phyloP scores from a whole-genome alignment of 495 filamentous ascomycete genomes.

The Cercophora scortea region DNA sequence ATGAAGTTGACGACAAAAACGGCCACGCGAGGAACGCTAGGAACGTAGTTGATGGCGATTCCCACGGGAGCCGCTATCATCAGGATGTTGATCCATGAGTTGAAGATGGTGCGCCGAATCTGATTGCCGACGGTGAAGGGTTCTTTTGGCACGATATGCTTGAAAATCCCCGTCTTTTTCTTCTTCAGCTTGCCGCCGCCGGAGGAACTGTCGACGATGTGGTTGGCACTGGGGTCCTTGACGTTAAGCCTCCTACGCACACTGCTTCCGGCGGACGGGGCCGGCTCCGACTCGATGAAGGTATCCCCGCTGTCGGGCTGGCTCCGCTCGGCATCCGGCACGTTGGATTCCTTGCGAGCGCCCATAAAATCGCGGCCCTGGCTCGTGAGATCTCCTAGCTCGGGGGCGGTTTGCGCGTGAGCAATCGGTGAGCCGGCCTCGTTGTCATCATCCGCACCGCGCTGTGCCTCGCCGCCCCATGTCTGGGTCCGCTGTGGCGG shows the following conservation, averaged over 20 bases:
- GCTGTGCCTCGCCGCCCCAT: conserved; percentile 2
- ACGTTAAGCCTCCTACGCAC: no score
- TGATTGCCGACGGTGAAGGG: conserved; percentile 64
- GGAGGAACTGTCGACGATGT: not conserved
- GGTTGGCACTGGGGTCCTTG: no score
- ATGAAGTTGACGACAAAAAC: conserved; percentile 87
- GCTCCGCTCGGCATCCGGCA: not conserved
- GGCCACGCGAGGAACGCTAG: conserved; percentile 42
- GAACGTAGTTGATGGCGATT: conserved; percentile 62
- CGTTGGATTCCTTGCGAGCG: not conserved
- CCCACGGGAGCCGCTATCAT: conserved; percentile 73
- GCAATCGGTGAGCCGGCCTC: conserved; percentile 2
- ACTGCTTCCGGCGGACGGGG: not conserved
- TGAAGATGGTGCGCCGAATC: conserved; percentile 60
- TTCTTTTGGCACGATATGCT: conserved; percentile 34
- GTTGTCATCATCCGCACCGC: not conserved
- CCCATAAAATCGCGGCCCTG: not conserved
- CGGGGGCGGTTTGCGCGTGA: conserved; percentile 9
- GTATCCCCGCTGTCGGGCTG: conserved; percentile 7
- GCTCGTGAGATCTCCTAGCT: not conserved
- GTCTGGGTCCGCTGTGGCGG: conserved; percentile 2
- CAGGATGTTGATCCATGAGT: conserved; percentile 79
- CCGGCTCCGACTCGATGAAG: not conserved
- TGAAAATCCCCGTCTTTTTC: conserved; percentile 26
- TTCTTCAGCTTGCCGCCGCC: conserved; percentile 10